phyloP scores from a whole-genome alignment of 2,329 filamentous ascomycete species.

The Stagonosporopsis cucurbitacearum region DNA sequence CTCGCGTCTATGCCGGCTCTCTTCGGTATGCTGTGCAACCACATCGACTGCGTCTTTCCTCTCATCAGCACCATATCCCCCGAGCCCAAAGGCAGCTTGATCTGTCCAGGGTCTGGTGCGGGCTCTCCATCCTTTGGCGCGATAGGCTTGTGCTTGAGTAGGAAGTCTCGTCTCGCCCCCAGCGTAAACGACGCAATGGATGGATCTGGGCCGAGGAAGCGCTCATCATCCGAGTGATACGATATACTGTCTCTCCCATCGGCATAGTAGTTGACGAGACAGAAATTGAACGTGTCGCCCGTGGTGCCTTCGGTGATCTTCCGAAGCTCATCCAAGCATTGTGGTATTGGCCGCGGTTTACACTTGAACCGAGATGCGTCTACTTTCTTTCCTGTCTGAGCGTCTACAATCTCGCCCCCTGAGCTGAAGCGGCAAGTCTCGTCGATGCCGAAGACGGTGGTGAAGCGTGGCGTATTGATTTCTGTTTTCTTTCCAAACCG shows the following conservation, averaged over 20 bases:
- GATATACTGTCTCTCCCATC: conserved; percentile 77
- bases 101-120: conserved; percentile 49
- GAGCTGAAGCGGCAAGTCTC: conserved; percentile 66
- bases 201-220: conserved; percentile 72
- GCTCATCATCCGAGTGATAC: conserved; percentile 82
- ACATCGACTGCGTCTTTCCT: conserved; percentile 72
- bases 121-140: conserved; percentile 44
- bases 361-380: conserved; percentile 62
- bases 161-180: conserved; percentile 74
- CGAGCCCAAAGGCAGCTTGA: conserved; percentile 64
- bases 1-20: conserved; percentile 67
- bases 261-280: conserved; percentile 84
- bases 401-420: conserved; percentile 49
- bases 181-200: conserved; percentile 78
- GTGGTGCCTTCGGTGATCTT: conserved; percentile 69
- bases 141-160: conserved; percentile 78
- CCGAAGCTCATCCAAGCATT: conserved; percentile 70
- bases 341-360: conserved; percentile 72
- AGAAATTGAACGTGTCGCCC: conserved; percentile 75
- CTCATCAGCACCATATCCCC: conserved; percentile 84
- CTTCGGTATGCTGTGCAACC: conserved; percentile 81
- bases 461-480: conserved; percentile 68
- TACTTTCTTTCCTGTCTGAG: conserved; percentile 51
- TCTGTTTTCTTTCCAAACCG: conserved; percentile 67
- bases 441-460: conserved; percentile 67